A percentile compares a stretch with the other conserved stretches of the same genome.
Evolutionary conservation across 768 basidiomycete genomes (phyloP).

Genomic region (Pholiota molesta): DNA sequence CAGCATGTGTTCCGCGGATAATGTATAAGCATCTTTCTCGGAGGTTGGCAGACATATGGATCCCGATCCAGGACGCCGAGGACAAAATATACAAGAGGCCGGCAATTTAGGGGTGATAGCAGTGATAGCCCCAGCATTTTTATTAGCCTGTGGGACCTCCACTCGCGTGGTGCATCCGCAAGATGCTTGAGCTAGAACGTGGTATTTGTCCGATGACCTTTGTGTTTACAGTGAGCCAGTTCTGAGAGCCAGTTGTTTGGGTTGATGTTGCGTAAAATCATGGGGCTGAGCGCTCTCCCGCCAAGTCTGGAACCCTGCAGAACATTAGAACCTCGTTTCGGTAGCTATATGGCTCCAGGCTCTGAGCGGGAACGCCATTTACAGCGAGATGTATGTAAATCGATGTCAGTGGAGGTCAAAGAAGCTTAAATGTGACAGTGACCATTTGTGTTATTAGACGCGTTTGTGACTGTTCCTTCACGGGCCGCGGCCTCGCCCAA

Average conservation of each 20-base stretch:
- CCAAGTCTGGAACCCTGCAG: neutral
- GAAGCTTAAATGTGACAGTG: constrained; percentile 2
- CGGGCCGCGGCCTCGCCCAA: neutral
- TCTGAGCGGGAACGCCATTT: neutral
- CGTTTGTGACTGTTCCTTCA: constrained; percentile 13
- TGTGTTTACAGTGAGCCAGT: neutral
- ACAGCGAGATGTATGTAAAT: neutral
- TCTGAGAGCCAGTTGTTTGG: no score
- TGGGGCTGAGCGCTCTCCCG: neutral
- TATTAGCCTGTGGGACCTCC: neutral
- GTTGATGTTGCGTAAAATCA: neutral
- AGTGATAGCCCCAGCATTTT: neutral
- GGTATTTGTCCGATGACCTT: neutral
- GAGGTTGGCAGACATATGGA: neutral
- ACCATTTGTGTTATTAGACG: constrained; percentile 13
- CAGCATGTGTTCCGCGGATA: neutral
- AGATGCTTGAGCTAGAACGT: neutral
- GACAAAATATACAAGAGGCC: neutral
- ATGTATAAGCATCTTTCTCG: neutral
- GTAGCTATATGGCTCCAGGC: neutral
- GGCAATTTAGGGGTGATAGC: neutral
- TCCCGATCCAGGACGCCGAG: constrained; percentile 1
- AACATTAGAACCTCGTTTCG: neutral
- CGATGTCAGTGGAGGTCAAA: neutral
- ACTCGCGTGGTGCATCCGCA: neutral